phyloP scores from a whole-genome alignment of 2,329 filamentous ascomycete genomes.

The Alternaria hordeiaustralica region DNA sequence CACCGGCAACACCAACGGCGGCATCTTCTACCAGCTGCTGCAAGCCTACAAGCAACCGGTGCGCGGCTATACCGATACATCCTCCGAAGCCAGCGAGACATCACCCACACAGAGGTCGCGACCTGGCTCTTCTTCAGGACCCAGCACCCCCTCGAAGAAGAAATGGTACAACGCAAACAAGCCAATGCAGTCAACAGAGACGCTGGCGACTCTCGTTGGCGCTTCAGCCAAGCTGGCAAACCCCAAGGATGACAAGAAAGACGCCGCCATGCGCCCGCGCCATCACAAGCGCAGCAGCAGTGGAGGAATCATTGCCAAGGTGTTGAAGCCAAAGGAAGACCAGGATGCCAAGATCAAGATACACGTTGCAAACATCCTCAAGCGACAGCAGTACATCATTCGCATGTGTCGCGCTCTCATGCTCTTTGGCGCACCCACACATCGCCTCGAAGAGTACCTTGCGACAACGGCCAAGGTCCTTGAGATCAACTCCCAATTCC shows the following conservation, averaged over 20 bases:
- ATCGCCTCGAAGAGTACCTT: conserved; percentile 90
- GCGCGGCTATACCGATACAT: conserved; percentile 15
- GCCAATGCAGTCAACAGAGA: conserved; percentile 34
- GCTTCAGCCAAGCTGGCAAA: conserved; percentile 39
- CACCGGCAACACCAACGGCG: conserved; percentile 36
- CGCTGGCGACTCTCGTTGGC: conserved; percentile 38
- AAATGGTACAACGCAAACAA: conserved; percentile 44
- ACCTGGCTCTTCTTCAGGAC: conserved; percentile 30
- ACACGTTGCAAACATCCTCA: conserved; percentile 72
- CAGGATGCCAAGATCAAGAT: conserved; percentile 64
- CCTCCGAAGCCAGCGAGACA: conserved; percentile 24
- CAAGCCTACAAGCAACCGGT: conserved; percentile 40
- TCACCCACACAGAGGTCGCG: conserved; percentile 14
- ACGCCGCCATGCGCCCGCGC: conserved; percentile 16
- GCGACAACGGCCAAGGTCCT: conserved; percentile 83
- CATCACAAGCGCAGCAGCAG: conserved; percentile 32
- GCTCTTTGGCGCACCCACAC: conserved; percentile 87
- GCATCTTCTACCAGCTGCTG: conserved; percentile 42
- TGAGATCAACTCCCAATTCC: conserved; percentile 84
- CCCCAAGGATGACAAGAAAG: conserved; percentile 30
- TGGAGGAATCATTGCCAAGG: conserved; percentile 31
- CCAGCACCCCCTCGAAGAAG: conserved; percentile 31
- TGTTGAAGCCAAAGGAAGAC: conserved; percentile 44
- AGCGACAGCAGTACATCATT: conserved; percentile 82
- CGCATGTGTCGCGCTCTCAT: conserved; percentile 86